Evolutionary conservation across 1,139 yeast species (phyloP), one percentile per base, ranked within the genome.

Genomic region (Martiniozyma asiatica): DNA sequence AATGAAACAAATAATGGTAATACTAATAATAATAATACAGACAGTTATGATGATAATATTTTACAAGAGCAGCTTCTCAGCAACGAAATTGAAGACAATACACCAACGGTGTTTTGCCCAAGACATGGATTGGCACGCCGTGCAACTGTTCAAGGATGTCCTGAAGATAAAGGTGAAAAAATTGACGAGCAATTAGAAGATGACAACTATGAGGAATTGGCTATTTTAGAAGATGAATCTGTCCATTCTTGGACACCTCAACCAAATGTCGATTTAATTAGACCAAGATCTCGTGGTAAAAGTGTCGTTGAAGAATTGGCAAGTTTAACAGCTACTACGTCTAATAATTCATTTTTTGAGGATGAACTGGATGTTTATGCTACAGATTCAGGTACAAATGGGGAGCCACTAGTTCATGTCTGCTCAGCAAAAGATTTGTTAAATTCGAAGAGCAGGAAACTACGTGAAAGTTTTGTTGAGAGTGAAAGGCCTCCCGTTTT

Each of bases 361-460:
- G 41, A 42, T 24, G 46, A 43, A 26, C 20, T 43, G 14, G 33
- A 37, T 12, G 30, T 26, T 6, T 30, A 29, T 7, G 27, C 32
- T 10, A 18, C 30, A n/a, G 21, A 26, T 11, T 15, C 12, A 11
- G 9, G 23, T 3, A 16, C 14, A 29, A 7, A 14, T 14, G 31
- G 31, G 7, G 24, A 14, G 9, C 35, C 38, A 5, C 8, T 35
- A 2, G 29, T 45, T 12, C 41, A 41, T 22, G 39, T 47, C 7
- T 40, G 47, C 18, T 42, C 53, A 2, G 48, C 49, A 3, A 37
- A 33, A 11, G 50, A 47, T 23, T 38, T 45, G 16, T 21, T 48
- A 11, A 27, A 29, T 20, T 33, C 35, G 5, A 43, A 35, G 22
- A 33, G 44, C 5, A 34, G 37, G n/a, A 45, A 45, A 29, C 17